Evolutionary conservation across 169 alveolate species (phyloP).

Genomic region (Plasmodium sp.): DNA sequence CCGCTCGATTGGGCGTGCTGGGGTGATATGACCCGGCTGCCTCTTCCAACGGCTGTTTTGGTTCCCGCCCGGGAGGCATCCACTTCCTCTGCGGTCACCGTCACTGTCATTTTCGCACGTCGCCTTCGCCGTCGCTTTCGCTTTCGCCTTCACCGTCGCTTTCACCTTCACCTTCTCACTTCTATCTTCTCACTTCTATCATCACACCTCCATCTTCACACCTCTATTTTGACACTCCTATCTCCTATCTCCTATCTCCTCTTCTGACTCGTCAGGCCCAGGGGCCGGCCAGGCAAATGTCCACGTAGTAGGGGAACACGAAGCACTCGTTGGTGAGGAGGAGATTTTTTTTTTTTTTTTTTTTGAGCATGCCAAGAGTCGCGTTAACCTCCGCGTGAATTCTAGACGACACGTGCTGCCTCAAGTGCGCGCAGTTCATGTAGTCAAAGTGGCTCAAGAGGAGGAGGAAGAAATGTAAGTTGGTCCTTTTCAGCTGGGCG

Average conservation of each 20-base stretch:
- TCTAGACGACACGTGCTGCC: constrained; percentile 27
- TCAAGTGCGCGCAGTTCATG: constrained; percentile 10
- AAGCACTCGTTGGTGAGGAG: constrained; percentile 48
- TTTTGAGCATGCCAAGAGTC: neutral
- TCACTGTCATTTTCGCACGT: neutral
- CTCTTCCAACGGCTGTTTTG: neutral
- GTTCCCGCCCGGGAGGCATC: neutral
- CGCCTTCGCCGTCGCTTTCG: neutral
- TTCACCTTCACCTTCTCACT: too few species aligned
- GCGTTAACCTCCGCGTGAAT: constrained; percentile 30
- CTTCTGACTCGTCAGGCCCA: neutral
- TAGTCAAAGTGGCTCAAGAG: constrained; percentile 22
- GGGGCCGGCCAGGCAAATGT: neutral
- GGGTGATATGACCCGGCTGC: neutral
- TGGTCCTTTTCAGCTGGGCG: neutral
- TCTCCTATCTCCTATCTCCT: too few species aligned
- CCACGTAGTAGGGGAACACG: constrained; percentile 47
- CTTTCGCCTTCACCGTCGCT: neutral
- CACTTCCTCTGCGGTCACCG: neutral
- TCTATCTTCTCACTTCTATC: too few species aligned
- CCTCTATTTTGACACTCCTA: too few species aligned
- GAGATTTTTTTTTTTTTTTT: neutral
- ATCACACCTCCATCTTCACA: too few species aligned
- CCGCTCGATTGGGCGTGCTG: neutral
- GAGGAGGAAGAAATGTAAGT: constrained; percentile 2